Conservation (phyloP, 306 rosid species). For the Dalbergia cultrata region DNA sequence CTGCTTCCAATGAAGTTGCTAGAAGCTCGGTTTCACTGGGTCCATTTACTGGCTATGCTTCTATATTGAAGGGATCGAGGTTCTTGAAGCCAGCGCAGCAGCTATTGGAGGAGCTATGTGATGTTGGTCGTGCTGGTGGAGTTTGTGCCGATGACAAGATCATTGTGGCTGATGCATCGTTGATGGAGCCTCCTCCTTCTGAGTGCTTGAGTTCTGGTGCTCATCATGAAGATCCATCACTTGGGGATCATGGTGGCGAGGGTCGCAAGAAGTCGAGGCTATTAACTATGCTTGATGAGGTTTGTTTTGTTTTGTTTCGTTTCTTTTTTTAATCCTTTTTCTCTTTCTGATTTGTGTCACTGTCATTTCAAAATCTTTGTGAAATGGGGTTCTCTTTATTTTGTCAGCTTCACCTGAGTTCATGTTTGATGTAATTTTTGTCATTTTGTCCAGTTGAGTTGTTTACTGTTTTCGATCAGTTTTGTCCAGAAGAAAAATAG, state of each 20-base stretch:
- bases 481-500: conserved; percentile 20
- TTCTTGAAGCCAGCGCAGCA: conserved; percentile 81
- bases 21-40: conserved; percentile 61
- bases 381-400: neutral
- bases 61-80: conserved; percentile 81
- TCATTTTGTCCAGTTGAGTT: conserved; percentile 21
- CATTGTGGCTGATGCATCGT: conserved; percentile 53
- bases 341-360: neutral
- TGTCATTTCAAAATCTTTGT: neutral
- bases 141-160: conserved; percentile 49
- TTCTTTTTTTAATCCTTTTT: neutral
- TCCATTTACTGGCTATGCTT: conserved; percentile 84
- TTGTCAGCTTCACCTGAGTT: conserved; percentile 20
- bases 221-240: conserved; percentile 49
- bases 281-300: conserved; percentile 90
- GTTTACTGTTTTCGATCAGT: conserved; percentile 27
- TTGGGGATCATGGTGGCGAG: conserved; percentile 51
- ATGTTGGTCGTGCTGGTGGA: conserved; percentile 58
- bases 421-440: conserved; percentile 33
- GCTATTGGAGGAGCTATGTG: conserved; percentile 74
- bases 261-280: conserved; percentile 68
- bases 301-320: conserved; percentile 2
- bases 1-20: conserved; percentile 44
- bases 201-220: conserved; percentile 46
- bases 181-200: conserved; percentile 59